Base-by-base conservation (phyloP, 2,329 filamentous ascomycete species). In the Remersonia thermophila region DNA sequence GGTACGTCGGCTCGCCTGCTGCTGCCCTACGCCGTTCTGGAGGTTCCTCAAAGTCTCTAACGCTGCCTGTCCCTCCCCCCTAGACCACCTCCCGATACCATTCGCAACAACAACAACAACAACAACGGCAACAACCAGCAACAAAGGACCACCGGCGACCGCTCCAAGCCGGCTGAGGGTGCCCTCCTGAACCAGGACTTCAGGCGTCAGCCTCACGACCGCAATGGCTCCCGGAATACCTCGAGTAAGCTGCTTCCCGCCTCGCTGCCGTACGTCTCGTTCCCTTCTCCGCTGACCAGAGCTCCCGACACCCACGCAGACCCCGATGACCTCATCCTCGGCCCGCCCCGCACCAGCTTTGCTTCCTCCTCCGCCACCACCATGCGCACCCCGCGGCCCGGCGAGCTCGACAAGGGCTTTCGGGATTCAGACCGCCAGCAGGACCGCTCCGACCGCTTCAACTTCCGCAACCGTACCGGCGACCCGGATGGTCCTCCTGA, bases 281-380 rank as follows among this genome's bases (percentile, higher is more conserved):
- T 23, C 5, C 20, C 5, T 9, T 36, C 42, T 42, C 38, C 41
- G 29, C 39, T 46, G 37, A 43, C 54, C 15, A 36, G 9, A 23
- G 20, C 20, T 23, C 5, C 20, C 20, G 9, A 5, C 20, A 5
- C 20, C 9, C 45, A 46, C 37, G 7, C 35, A 81, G 76, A 73
- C 55, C 63, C 73, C 51, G 87, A 93, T 50, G 85, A 93, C 45
- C 81, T 93, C 39, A 71, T 91, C 40, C 80, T 94, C 39, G 86
- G 83, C 11, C 86, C 86, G 14, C 83, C 86, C 2, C 83, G 83
- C 56, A 83, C 77, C 32, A 75, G 77, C 30, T 94, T 95, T 57
- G 75, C 83, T 36, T 93, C 20, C 20, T 23, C 20, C 20, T 23
- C 86, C 1, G 72, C 80, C 15, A 83, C 81, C 40, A 65, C 72